Evolutionary conservation across 163 green algal genomes (phyloP).

Genomic region (Chlorella variabilis): DNA sequence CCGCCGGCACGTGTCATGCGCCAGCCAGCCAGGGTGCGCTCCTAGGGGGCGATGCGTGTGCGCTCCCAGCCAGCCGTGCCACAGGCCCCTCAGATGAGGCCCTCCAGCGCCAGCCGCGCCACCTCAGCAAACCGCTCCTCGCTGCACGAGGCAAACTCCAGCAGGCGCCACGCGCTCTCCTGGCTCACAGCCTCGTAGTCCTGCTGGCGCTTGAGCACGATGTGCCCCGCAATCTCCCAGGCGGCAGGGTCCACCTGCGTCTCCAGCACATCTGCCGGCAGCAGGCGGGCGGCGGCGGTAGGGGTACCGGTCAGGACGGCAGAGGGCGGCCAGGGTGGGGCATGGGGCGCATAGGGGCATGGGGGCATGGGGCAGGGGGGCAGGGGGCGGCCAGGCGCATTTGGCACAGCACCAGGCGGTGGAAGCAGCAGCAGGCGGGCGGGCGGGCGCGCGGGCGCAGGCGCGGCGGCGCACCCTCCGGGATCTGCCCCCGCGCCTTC

Average conservation of each 20-base stretch:
- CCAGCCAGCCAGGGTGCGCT: background rate
- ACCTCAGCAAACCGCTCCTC: constrained; percentile 54
- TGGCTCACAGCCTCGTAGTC: constrained; percentile 81
- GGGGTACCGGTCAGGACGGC: too few relatives aligned
- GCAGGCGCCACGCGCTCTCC: constrained; percentile 56
- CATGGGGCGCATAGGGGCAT: too few relatives aligned
- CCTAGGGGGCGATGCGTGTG: too few relatives aligned
- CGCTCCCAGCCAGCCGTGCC: too few relatives aligned
- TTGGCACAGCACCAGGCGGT: too few relatives aligned
- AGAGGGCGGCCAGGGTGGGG: too few relatives aligned
- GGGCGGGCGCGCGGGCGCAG: too few relatives aligned
- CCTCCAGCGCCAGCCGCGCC: constrained; percentile 22
- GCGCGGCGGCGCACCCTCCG: constrained; percentile 42
- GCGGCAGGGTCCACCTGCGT: constrained; percentile 94
- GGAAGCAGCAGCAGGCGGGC: background rate
- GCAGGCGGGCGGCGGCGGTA: too few relatives aligned
- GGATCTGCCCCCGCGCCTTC: constrained; percentile 74
- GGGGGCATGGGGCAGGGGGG: too few relatives aligned
- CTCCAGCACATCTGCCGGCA: constrained; percentile 76
- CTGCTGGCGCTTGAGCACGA: constrained; percentile 91
- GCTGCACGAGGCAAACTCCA: constrained; percentile 48
- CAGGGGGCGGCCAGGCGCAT: too few relatives aligned
- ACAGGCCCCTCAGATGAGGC: constrained; percentile 13
- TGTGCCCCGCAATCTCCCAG: constrained; percentile 97
- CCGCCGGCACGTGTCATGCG: too few relatives aligned